A percentile compares a stretch with the other conserved stretches of the same genome.
Conservation (phyloP, 75 land plant species). For the Picea sitchensis region DNA sequence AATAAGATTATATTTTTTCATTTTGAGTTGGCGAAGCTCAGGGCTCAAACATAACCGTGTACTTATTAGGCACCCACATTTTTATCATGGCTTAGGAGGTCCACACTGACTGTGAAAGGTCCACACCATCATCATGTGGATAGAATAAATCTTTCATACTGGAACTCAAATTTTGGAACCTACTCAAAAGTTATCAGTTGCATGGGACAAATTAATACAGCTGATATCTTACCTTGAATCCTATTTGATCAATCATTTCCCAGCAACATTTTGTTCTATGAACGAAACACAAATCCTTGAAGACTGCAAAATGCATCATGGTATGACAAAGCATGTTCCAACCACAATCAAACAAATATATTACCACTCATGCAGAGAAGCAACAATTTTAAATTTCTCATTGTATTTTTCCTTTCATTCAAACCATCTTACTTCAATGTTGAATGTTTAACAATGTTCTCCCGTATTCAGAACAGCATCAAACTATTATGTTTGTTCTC, state of each 20-base stretch:
- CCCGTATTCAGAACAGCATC: background rate
- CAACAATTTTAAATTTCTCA: background rate
- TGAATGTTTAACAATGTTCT: background rate
- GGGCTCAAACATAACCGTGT: too few species aligned
- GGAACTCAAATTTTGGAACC: too few species aligned
- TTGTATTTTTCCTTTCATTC: background rate
- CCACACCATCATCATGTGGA: too few species aligned
- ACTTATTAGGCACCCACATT: too few species aligned
- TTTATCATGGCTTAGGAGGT: too few species aligned
- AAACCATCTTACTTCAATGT: background rate
- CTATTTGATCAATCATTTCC: background rate
- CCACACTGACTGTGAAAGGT: too few species aligned
- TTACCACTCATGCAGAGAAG: background rate
- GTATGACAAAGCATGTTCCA: background rate
- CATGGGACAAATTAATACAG: background rate
- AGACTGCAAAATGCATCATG: background rate
- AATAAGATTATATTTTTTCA: too few species aligned
- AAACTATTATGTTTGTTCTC: slow-evolving; percentile 1
- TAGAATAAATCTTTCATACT: too few species aligned
- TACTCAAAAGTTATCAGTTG: too few species aligned
- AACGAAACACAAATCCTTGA: background rate
- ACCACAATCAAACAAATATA: background rate
- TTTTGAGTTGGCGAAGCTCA: too few species aligned
- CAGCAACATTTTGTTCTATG: background rate
- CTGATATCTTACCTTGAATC: background rate